Evolutionary conservation across 805 yeast species (phyloP).

Genomic region (Barnettozyma sucrosica): DNA sequence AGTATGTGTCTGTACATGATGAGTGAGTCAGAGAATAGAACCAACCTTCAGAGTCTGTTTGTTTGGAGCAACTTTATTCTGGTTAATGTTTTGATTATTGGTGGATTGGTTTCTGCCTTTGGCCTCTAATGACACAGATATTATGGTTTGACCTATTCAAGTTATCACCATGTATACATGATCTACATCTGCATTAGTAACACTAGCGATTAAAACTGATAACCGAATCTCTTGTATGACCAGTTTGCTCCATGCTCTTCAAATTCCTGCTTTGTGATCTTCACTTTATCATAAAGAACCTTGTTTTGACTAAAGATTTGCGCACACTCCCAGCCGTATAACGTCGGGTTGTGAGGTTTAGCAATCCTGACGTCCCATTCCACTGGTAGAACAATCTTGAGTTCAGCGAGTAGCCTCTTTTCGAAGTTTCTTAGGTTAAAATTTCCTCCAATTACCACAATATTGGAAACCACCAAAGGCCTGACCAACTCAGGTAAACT

Average conservation of each 20-base stretch:
- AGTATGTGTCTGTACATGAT: constrained; percentile 40
- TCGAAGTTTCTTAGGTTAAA: constrained; percentile 64
- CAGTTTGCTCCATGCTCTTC: constrained; percentile 69
- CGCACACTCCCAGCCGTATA: constrained; percentile 58
- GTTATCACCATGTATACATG: no score
- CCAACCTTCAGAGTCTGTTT: constrained; percentile 34
- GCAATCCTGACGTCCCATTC: constrained; percentile 59
- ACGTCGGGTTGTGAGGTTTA: constrained; percentile 32
- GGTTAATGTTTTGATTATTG: constrained; percentile 37
- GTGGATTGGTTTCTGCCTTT: constrained; percentile 35
- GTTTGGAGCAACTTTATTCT: constrained; percentile 38
- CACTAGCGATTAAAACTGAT: constrained; percentile 24
- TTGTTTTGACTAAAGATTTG: constrained; percentile 26
- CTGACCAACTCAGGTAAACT: constrained; percentile 67
- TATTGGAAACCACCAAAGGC: constrained; percentile 74
- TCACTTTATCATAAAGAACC: constrained; percentile 39
- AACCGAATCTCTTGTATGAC: constrained; percentile 39
- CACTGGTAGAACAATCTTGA: constrained; percentile 63
- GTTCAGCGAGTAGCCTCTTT: constrained; percentile 52
- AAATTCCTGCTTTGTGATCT: constrained; percentile 74
- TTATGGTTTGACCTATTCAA: no score
- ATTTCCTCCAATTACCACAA: constrained; percentile 79
- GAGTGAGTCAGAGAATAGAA: constrained; percentile 26
- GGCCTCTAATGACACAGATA: constrained; percentile 12
- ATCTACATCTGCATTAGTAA: no score